Base-by-base conservation (phyloP, 495 filamentous ascomycete genomes). In the Penicillium ucsense region DNA sequence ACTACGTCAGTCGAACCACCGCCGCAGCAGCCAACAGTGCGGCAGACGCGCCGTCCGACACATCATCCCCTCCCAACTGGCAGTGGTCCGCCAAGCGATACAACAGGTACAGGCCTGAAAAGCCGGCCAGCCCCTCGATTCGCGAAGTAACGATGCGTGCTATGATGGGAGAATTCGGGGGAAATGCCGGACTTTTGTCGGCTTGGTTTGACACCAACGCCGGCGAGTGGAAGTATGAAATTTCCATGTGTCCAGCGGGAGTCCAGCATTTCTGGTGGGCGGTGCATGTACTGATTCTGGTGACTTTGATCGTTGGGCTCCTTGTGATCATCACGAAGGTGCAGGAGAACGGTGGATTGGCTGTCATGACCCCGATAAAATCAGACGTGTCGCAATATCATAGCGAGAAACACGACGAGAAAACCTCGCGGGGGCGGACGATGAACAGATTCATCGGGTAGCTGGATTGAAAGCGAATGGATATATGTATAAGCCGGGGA, bases 81-180 rank as follows among this genome's bases (percentile, higher is more conserved):
- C 47, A 48, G 31, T 68, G 69, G 68, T 51, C 53, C 45, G 62
- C 61, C 20, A 60, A 45, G 47, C 65, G 62, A n/a, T 66, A 64
- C 37, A 11, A 43, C 10, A 42, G 43, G 38, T 36, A 43, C 35
- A n/a, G 42, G 10, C 3, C 41, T 39, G 46, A 46, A 48, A 34
- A 37, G 9, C 39, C 34, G 2, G 39, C 52, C 0, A 50, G 45
- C 0, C 68, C 71, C 0, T 70, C 67, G 0, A 72, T 95, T n/a
- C 70, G 89, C 3, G 92, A 97, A 66, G 79, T 96, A 44, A 98
- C 92, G 0, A 84, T 97, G 4, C 78, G 88, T n/a, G 94, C 88
- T 54, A 96, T 98, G 92, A 98, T 98, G 92, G 92, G 91, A 28
- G 85, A 85, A 29, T 97, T 81, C 57, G 82, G 80, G 12, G 92